Base-by-base conservation (phyloP, 2,329 filamentous ascomycete genomes). In the Fusarium secorum region DNA sequence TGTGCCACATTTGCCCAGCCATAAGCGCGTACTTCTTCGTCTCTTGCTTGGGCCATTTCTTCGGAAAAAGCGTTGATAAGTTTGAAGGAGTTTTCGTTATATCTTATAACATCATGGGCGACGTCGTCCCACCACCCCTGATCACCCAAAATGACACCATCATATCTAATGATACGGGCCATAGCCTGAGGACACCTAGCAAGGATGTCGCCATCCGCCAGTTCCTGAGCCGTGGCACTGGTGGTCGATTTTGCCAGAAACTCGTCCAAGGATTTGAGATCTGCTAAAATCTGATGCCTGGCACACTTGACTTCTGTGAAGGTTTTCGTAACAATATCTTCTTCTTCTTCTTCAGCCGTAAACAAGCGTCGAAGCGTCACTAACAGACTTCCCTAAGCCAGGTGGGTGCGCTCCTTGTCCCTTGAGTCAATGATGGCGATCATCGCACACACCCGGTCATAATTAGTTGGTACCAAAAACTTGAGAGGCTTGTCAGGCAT, bases 51-150 rank as follows among this genome's bases (percentile, higher is more conserved):
- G 42, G 13, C 24, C 42, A 44, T 26, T 20, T 10, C 42, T 0
- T 26, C 11, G 17, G 17, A 44, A 44, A 44, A 44, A 4, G 0
- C 11, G 24, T 26, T 26, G 42, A 44, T 42, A 10, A 42, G 4
- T 3, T 11, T 24, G 22, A 22, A 20, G 24, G 8, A 20, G 11
- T 20, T 20, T 44, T 45, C 1, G 10, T 42, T 17, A 3, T 22
- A 15, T 18, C 2, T 0, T 3, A 5, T 8, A 10, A 42, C 5
- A 18, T 18, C 22, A 18, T 3, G 5, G 7, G 4, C 10, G 15
- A 11, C 4, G 22, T 4, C 0, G 18, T n/a, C 13, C 44, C 14
- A 28, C 44, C 44, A 46, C 26, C 11, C 9, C 26, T 20, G 13
- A 5, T 28, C 8, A 20, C 14, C 14, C 8, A 7, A 1, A 48